Percentiles rank a stretch among this genome's conserved stretches.
phyloP scores from a whole-genome alignment of 192 early-diverging fungal genomes.

The Entomortierella chlamydospora region DNA sequence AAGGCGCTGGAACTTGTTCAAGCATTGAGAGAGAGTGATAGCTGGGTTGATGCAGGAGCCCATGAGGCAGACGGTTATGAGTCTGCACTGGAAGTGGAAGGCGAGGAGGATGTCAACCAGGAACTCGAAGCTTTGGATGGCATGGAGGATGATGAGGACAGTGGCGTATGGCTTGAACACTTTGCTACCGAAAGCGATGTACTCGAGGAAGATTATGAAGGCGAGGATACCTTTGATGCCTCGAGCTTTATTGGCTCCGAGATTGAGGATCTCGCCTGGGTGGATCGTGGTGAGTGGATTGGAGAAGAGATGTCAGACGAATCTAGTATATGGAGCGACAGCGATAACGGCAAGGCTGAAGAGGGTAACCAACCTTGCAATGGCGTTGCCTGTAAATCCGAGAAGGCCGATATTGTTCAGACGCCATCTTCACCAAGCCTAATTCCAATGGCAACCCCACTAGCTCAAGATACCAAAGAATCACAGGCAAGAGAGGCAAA shows the following conservation, averaged over 20 bases:
- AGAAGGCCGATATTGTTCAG: conserved; percentile 37
- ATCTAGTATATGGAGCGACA: conserved; percentile 39
- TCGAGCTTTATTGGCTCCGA: conserved; percentile 46
- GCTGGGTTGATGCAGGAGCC: conserved; percentile 50
- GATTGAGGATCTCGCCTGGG: conserved; percentile 40
- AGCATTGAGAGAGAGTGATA: conserved; percentile 39
- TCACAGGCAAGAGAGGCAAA: conserved; percentile 28
- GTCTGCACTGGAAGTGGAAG: conserved; percentile 38
- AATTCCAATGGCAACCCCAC: conserved; percentile 42
- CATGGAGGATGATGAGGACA: conserved; percentile 31
- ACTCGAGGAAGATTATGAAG: conserved; percentile 24
- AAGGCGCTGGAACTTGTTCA: conserved; percentile 6
- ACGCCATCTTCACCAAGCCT: conserved; percentile 38
- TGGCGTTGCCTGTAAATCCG: background rate
- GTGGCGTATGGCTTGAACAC: conserved; percentile 35
- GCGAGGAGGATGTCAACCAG: conserved; percentile 41
- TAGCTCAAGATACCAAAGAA: conserved; percentile 48
- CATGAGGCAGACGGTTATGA: conserved; percentile 38
- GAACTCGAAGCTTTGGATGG: conserved; percentile 21
- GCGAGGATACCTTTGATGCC: conserved; percentile 26
- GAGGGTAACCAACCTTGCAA: background rate
- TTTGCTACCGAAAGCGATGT: conserved; percentile 44
- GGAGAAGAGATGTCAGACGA: conserved; percentile 44
- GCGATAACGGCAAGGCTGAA: conserved; percentile 20
- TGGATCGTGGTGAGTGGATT: conserved; percentile 50